Conservation (phyloP, 2,329 filamentous ascomycete genomes). For the Claviceps maximensis region DNA sequence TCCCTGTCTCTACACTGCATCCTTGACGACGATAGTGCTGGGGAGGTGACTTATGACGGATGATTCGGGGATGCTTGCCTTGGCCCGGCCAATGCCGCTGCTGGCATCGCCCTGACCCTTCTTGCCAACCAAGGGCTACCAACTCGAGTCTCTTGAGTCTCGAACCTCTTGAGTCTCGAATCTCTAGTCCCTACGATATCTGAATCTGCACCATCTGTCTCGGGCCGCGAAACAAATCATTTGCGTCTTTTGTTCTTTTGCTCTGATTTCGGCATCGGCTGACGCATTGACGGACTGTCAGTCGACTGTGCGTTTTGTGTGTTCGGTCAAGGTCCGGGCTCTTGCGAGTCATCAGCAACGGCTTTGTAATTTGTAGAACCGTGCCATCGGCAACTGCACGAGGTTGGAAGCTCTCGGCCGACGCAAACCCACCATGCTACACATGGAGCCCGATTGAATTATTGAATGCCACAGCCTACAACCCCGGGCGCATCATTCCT, state of each 20-base stretch:
- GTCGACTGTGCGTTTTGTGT: slow-evolving; percentile 1
- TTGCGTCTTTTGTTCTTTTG: background rate
- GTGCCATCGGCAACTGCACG: slow-evolving; percentile 3
- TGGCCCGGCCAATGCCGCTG: slow-evolving; percentile 6
- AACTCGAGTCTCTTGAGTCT: background rate
- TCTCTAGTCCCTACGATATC: too few species aligned
- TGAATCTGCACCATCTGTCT: background rate
- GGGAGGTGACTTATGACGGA: slow-evolving; percentile 6
- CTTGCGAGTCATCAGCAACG: background rate
- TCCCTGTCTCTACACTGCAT: slow-evolving; percentile 1
- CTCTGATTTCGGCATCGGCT: background rate
- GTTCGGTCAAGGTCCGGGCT: slow-evolving; percentile 5
- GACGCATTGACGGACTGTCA: slow-evolving; percentile 1
- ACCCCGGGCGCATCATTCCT: background rate
- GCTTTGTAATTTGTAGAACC: slow-evolving; percentile 1
- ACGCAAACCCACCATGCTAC: background rate
- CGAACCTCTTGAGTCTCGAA: too few species aligned
- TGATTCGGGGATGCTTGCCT: slow-evolving; percentile 6
- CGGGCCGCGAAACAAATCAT: background rate
- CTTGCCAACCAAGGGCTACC: background rate
- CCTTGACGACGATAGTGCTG: slow-evolving; percentile 6
- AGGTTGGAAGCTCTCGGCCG: slow-evolving; percentile 5
- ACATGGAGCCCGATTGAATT: background rate
- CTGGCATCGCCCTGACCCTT: slow-evolving; percentile 2
- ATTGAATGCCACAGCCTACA: background rate